Evolutionary conservation across 176 grass and related monocot genomes (phyloP).

Genomic region (Carex cristatella): DNA sequence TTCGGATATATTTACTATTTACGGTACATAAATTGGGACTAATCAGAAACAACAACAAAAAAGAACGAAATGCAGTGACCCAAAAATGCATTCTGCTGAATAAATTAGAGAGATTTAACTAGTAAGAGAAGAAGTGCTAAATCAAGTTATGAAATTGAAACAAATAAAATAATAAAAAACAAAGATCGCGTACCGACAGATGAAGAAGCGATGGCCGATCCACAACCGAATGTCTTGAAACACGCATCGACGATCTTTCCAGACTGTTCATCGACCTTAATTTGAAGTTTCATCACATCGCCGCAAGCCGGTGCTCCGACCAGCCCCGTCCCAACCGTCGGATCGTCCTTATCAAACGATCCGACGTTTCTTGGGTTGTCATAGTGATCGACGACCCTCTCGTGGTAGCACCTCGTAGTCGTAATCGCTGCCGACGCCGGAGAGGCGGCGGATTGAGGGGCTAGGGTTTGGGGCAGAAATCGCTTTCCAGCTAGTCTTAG

Average conservation of each 20-base stretch:
- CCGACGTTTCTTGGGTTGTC: constrained; percentile 94
- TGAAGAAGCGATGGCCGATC: constrained; percentile 92
- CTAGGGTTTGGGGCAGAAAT: constrained; percentile 18
- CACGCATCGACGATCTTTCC: constrained; percentile 96
- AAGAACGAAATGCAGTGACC: background rate
- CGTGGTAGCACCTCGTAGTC: constrained; percentile 60
- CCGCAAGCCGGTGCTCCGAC: constrained; percentile 96
- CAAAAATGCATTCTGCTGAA: background rate
- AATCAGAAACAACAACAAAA: background rate
- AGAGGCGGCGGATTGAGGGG: constrained; percentile 29
- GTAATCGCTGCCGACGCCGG: constrained; percentile 8
- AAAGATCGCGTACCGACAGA: constrained; percentile 57
- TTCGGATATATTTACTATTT: background rate
- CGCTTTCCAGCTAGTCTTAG: constrained; percentile 41
- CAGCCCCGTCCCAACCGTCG: constrained; percentile 81
- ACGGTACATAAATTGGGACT: background rate
- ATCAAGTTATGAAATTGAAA: background rate
- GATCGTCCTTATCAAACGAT: constrained; percentile 87
- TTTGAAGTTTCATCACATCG: constrained; percentile 99
- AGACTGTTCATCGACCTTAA: constrained; percentile 67
- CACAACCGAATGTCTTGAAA: constrained; percentile 99
- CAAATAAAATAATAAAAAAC: background rate
- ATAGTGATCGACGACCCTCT: constrained; percentile 98
- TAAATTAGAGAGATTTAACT: background rate
- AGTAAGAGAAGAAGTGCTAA: background rate